Base-by-base conservation (phyloP, 345 rosid genomes). In the Mallotus nudiflorus region DNA sequence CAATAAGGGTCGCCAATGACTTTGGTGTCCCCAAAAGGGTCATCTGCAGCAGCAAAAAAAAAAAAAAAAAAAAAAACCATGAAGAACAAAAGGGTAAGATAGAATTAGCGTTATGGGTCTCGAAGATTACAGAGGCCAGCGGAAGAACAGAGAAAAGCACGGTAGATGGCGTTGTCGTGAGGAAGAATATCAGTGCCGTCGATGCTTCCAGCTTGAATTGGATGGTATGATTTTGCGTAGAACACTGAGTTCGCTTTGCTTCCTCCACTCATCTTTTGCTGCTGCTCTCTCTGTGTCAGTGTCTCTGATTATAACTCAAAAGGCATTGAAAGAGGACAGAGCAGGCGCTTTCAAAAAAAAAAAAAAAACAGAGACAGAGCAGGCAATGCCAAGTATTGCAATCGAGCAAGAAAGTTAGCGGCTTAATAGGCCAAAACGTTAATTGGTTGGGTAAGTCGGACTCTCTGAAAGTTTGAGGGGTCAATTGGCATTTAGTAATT, bases 171-270 rank as follows among this genome's bases (percentile, higher is more conserved):
- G 80, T 86, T 86, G 74, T 91, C 97, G 66, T 87, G 98, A 35
- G 97, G 92, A 28, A 81, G 83, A 71, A 86, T 66, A 55, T 86
- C 98, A 24, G 92, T 92, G 81, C 99, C 97, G 82, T 95, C 97
- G 63, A 95, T 90, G 76, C 97, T 95, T 4, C 97, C 97, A 0
- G 87, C 96, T 72, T 95, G 99, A 73, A 95, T 92, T 24, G 99
- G 98, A 72, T 91, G 99, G 79, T 91, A 94, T n/a, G 86, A 64
- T 15, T 78, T 80, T 2, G 97, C 97, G 65, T 88, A 89, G 85
- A 95, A 95, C 77, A 95, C 99, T 57, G 82, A 87, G 82, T 83
- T 87, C 11, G 55, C 12, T 31, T 42, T 61, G 73, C 27, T 28
- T 10, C 68, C 54, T 15, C 67, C 60, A 25, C 68, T 67, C 73